phyloP scores from a whole-genome alignment of 1,139 yeast genomes.

The Magnusiomyces paraingens region DNA sequence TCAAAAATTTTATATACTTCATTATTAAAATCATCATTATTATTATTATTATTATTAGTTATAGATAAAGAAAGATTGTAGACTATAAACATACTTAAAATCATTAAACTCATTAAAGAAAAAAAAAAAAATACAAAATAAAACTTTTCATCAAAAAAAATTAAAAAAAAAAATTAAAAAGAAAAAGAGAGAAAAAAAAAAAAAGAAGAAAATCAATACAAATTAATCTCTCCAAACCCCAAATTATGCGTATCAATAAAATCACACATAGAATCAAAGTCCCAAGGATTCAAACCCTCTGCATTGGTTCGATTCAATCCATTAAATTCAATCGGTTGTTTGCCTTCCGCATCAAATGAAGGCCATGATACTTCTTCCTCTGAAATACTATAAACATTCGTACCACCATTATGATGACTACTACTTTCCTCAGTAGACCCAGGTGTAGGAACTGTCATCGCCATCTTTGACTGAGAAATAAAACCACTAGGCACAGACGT shows the following conservation, averaged over 20 bases:
- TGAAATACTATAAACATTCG: not conserved
- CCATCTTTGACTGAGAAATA: not conserved
- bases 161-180: too few relatives aligned
- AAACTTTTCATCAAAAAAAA: not conserved
- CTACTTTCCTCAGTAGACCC: not conserved
- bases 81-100: not conserved
- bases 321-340: not conserved
- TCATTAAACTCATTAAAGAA: not conserved
- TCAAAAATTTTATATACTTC: too few relatives aligned
- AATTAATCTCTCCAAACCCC: not conserved
- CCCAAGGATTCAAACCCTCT: conserved; percentile 4
- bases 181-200: too few relatives aligned
- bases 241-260: not conserved
- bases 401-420: not conserved
- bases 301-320: not conserved
- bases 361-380: conserved; percentile 1
- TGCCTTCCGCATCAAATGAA: not conserved
- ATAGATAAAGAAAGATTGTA: not conserved
- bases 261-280: not conserved
- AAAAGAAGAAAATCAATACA: not conserved
- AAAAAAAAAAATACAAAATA: not conserved
- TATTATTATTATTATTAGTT: not conserved
- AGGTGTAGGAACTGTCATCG: conserved; percentile 1
- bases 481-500: not conserved
- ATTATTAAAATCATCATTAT: too few relatives aligned